Evolutionary conservation across 2,329 filamentous ascomycete species (phyloP), one percentile per base, ranked within the genome.

Genomic region (Diaporthe longicolla): DNA sequence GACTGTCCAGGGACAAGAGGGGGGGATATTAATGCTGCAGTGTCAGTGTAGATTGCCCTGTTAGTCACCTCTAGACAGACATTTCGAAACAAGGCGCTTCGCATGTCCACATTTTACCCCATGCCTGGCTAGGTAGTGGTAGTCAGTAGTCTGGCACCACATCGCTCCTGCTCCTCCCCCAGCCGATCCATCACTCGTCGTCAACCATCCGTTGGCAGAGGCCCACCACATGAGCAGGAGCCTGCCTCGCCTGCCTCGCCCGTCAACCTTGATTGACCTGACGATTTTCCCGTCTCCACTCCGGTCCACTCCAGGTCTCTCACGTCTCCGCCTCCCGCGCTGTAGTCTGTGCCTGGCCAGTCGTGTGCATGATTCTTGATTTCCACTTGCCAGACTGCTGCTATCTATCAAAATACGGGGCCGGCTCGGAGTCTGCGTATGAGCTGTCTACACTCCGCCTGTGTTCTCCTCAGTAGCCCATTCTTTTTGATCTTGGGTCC

Each of bases 391-490:
- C 48, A 54, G 63, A 68, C 11, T 40, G 37, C 63, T 54, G 29
- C 61, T 66, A 66, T 66, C 63, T 66, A 19, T 66, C 63, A n/a
- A 50, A 52, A 66, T 66, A 66, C 63, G 63, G 63, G 63, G 63
- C 63, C 45, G 63, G 13, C 21, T 66, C 63, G 29, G 63, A 66
- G 29, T 19, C 45, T 52, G 63, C 26, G 21, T 37, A 29, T 37
- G 48, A 48, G 48, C 63, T 40, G 32, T 68, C n/a, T 54, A 19
- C 48, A 66, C 21, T 66, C 45, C 61, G 15, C n/a, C 45, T 68
- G 48, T 68, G 17, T 40, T 54, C 63, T 68, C 19, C 63, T 66
- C 35, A 48, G 45, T 54, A 54, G 32, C 19, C 26, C 29, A 21
- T 15, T 21, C 7, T 11, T 17, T 50, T 24, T 3, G 32, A 2